A percentile compares a stretch with the other conserved stretches of the same genome.
Evolutionary conservation across 495 filamentous ascomycete species (phyloP).

Genomic region (Lepidopterella palustris): DNA sequence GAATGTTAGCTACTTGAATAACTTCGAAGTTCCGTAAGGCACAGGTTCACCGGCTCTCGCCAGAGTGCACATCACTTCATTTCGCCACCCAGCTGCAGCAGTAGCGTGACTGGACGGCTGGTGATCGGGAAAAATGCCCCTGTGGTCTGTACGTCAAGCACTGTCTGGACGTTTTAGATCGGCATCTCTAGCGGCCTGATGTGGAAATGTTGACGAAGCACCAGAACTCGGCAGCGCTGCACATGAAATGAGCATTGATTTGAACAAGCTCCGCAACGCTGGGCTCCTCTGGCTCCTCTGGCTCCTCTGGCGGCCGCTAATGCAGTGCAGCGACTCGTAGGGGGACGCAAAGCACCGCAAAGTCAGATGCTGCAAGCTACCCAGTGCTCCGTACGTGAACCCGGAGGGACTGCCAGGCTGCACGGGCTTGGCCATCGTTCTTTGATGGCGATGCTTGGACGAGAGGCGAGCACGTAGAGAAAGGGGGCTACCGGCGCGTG

Average conservation of each 20-base stretch:
- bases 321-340: slow-evolving; percentile 37
- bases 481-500: slow-evolving; percentile 4
- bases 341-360: slow-evolving; percentile 25
- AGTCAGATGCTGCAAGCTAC: slow-evolving; percentile 30
- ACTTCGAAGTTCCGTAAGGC: slow-evolving; percentile 21
- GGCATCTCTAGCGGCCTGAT: slow-evolving; percentile 19
- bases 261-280: slow-evolving; percentile 14
- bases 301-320: slow-evolving; percentile 45
- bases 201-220: slow-evolving; percentile 19
- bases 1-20: slow-evolving; percentile 24
- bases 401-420: slow-evolving; percentile 13
- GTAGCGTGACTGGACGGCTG: slow-evolving; percentile 26
- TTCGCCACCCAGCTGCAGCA: slow-evolving; percentile 26
- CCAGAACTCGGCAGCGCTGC: slow-evolving; percentile 12
- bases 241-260: slow-evolving; percentile 8
- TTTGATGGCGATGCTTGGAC: slow-evolving; percentile 13
- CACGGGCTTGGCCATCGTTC: slow-evolving; percentile 17
- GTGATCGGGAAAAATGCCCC: slow-evolving; percentile 21
- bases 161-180: slow-evolving; percentile 23
- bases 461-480: slow-evolving; percentile 8
- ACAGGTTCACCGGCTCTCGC: slow-evolving; percentile 29
- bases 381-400: no score
- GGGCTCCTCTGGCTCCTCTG: no score
- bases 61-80: slow-evolving; percentile 23
- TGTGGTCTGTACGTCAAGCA: slow-evolving; percentile 24